Percentiles rank a stretch among this genome's conserved stretches.
Evolutionary conservation across 306 rosid species (phyloP).

Genomic region (Canavalia gladiata): DNA sequence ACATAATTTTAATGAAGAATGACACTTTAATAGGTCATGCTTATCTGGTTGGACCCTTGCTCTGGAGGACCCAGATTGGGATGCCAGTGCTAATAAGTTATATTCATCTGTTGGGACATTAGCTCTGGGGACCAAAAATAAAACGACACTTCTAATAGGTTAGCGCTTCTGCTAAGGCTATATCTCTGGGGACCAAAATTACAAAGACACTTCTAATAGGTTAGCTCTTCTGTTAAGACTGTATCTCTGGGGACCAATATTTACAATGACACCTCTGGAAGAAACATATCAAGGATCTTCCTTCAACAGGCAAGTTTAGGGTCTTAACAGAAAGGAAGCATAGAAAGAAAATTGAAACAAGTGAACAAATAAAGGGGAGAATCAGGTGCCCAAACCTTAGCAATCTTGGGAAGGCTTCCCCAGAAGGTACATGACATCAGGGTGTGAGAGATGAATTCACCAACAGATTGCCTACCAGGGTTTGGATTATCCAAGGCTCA

Average conservation of each 20-base stretch:
- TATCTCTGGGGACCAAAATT: neutral
- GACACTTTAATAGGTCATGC: neutral
- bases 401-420: neutral
- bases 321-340: neutral
- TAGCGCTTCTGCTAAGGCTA: neutral
- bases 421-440: neutral
- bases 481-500: no score
- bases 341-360: neutral
- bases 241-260: neutral
- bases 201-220: neutral
- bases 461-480: no score
- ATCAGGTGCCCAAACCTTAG: neutral
- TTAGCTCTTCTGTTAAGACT: neutral
- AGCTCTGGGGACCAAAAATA: no score
- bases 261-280: neutral
- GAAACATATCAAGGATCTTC: no score
- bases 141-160: no score
- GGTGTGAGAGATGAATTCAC: neutral
- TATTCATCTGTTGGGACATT: no score
- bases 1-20: no score
- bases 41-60: no score
- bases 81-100: neutral
- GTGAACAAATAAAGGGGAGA: neutral
- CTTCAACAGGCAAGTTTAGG: neutral
- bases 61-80: no score